phyloP scores from a whole-genome alignment of 2,329 filamentous ascomycete genomes.

The Ampelomyces quisqualis region DNA sequence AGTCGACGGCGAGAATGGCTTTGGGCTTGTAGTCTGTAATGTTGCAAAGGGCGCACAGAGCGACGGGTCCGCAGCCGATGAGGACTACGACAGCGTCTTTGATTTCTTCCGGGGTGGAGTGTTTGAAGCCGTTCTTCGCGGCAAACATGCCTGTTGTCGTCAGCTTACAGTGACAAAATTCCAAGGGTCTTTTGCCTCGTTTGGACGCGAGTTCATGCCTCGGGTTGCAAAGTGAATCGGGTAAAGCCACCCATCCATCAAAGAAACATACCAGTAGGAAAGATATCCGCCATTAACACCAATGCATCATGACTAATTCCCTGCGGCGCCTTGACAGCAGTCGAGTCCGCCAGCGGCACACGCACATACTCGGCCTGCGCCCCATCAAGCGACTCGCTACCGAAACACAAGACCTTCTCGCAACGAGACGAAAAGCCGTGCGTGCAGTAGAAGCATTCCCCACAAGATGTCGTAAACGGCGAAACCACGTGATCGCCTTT shows the following conservation, averaged over 20 bases:
- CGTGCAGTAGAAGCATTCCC: constrained; percentile 81
- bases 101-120: constrained; percentile 59
- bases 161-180: not conserved
- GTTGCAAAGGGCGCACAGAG: constrained; percentile 78
- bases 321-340: constrained; percentile 71
- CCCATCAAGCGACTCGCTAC: constrained; percentile 68
- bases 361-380: constrained; percentile 75
- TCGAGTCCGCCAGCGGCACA: constrained; percentile 77
- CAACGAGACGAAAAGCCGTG: constrained; percentile 77
- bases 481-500: constrained; percentile 78
- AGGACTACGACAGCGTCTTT: constrained; percentile 71
- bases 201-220: too few relatives aligned
- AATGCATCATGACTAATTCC: constrained; percentile 72
- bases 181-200: too few relatives aligned
- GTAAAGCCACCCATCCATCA: too few relatives aligned
- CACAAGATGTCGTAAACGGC: constrained; percentile 68
- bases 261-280: constrained; percentile 58
- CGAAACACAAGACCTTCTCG: constrained; percentile 68
- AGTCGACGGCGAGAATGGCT: constrained; percentile 76
- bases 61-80: constrained; percentile 78
- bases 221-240: too few relatives aligned
- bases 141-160: constrained; percentile 77
- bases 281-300: constrained; percentile 90
- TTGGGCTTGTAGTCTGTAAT: constrained; percentile 74
- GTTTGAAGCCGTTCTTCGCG: constrained; percentile 72